Base-by-base conservation (phyloP, 331 rosid genomes). In the Quercus phellos region DNA sequence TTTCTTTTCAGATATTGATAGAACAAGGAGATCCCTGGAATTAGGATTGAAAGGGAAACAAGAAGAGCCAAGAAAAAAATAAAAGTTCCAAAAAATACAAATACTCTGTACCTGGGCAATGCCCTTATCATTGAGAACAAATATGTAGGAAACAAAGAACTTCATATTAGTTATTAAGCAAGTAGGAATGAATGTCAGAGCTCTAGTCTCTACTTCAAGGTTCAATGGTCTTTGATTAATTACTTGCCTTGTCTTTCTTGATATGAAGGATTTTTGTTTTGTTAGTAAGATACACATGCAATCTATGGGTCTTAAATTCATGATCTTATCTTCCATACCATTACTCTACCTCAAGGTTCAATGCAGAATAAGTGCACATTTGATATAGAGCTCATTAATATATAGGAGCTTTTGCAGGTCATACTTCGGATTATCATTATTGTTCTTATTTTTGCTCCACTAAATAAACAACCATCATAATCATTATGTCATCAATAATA, bases 71-170 rank as follows among this genome's bases (percentile, higher is more conserved):
- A 61, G 68, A 42, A 27, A n/a, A n/a, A 42, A 27, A n/a, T 24
- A 64, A 67, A 68, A 72, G 21, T 18, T 4, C 2, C 24, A 32
- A 18, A 35, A 35, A 46, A 56, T 55, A 38, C 46, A 22, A 70
- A 55, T 51, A 56, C 79, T 77, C 29, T 50, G 42, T 73, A 51
- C 68, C 73, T 4, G 69, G 79, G 76, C 68, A 53, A 56, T 55
- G 77, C 70, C 59, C 74, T 29, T 35, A 46, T 5, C 30, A 64
- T 53, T 10, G 32, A 61, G 76, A 46, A 24, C 73, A 51, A 60
- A 51, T 19, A 50, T 13, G 11, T 67, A 59, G 53, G 4, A 46
- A 46, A 46, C 53, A 46, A 46, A 12, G 14, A 46, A 3, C 53
- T 46, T 46, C 53, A 69, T 50, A n/a, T 24, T 61, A 11, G 50